phyloP scores from a whole-genome alignment of 73 alveolate genomes.

The Paramecium octaurelia region DNA sequence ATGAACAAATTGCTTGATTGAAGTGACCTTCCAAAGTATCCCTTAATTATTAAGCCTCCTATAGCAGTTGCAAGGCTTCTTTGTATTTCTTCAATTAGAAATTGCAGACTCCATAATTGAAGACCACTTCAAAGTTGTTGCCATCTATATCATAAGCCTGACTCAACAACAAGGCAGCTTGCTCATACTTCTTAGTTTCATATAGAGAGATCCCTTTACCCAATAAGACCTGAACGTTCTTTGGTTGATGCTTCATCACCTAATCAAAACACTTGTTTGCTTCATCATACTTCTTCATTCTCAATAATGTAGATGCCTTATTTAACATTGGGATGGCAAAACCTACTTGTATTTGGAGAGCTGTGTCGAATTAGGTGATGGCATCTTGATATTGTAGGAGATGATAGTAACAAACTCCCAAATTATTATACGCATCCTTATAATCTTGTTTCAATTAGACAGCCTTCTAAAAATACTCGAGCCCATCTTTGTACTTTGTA shows the following conservation, averaged over 20 bases:
- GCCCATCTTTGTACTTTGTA: background rate
- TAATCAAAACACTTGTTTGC: slow-evolving; percentile 54
- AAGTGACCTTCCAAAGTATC: slow-evolving; percentile 1
- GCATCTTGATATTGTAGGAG: background rate
- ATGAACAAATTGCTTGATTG: slow-evolving; percentile 34
- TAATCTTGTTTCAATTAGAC: slow-evolving; percentile 25
- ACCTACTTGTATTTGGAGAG: background rate
- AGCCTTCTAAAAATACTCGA: slow-evolving; percentile 11
- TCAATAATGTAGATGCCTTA: slow-evolving; percentile 38
- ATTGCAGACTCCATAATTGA: slow-evolving; percentile 43
- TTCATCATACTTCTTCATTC: slow-evolving; percentile 51
- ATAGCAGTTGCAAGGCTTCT: background rate
- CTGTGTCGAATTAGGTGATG: slow-evolving; percentile 3
- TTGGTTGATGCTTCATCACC: slow-evolving; percentile 45
- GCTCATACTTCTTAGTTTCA: slow-evolving; percentile 32
- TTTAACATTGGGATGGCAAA: background rate
- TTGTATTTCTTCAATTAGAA: slow-evolving; percentile 7
- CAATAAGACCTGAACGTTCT: slow-evolving; percentile 2
- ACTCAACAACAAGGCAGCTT: background rate
- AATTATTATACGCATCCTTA: slow-evolving; percentile 45
- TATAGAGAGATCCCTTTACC: slow-evolving; percentile 44
- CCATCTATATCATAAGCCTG: slow-evolving; percentile 31
- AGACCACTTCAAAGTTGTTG: slow-evolving; percentile 8
- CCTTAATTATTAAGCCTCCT: background rate
- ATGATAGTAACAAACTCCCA: slow-evolving; percentile 31